Evolutionary conservation across 2,329 filamentous ascomycete species (phyloP).

Genomic region (Thielaviopsis musarum): DNA sequence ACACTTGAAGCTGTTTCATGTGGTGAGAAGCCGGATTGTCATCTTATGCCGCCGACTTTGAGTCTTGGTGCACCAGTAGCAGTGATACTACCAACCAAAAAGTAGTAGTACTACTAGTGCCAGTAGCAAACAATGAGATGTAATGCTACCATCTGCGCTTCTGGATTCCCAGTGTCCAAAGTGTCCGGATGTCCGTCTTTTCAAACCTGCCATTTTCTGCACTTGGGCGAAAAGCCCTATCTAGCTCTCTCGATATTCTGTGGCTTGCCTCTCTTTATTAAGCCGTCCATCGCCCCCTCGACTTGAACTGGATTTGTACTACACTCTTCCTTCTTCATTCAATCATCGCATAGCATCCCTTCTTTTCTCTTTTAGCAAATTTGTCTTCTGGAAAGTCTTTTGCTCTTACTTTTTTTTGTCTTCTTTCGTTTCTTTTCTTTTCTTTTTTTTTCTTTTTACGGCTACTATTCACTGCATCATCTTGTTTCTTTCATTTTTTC

Average conservation of each 20-base stretch:
- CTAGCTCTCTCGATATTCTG: neutral
- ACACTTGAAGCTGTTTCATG: slow-evolving; percentile 3
- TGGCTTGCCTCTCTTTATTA: neutral
- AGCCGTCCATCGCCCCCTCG: neutral
- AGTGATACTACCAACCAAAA: too few relatives aligned
- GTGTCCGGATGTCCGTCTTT: neutral
- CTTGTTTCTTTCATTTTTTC: slow-evolving; percentile 4
- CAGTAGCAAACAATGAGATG: too few relatives aligned
- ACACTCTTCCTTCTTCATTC: neutral
- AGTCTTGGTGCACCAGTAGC: neutral
- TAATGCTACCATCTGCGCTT: neutral
- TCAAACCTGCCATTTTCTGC: neutral
- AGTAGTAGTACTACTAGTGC: too few relatives aligned
- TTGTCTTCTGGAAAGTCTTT: neutral
- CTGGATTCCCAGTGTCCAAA: neutral
- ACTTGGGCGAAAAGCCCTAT: neutral
- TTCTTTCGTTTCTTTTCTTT: neutral
- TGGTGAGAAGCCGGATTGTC: neutral
- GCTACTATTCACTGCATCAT: neutral
- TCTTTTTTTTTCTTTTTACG: neutral
- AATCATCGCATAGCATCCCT: neutral
- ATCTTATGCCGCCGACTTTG: neutral
- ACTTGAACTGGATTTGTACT: neutral
- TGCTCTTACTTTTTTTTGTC: neutral
- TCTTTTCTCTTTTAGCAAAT: neutral